Base-by-base conservation (phyloP, 202 grass and related monocot genomes). In the Setaria viridis region DNA sequence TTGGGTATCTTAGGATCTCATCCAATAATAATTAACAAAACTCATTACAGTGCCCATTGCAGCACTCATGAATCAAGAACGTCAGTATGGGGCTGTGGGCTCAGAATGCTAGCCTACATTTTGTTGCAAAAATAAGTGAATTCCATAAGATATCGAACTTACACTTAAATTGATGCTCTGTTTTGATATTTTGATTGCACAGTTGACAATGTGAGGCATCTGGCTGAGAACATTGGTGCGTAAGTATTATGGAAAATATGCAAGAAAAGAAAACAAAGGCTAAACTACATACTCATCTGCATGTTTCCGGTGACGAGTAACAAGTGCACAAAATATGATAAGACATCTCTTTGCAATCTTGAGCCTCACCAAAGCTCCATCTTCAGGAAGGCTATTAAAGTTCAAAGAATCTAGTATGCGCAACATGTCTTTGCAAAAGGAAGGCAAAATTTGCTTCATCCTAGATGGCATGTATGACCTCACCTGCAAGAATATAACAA, bases 271-370 rank as follows among this genome's bases (percentile, higher is more conserved):
- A 85, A 51, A 47, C n/a, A 77, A 72, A 84, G 63, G 86, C n/a
- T 56, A 68, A 71, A 48, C 25, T 78, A 84, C 78, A 67, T 89
- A 98, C 95, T 91, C 86, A 76, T 98, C 92, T 63, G 93, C 83
- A 80, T 95, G 89, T 77, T 93, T 98, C 81, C 95, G 74, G 59
- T 98, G 95, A 50, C 92, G 92, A 63, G 87, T 95, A 57, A 98
- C 88, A 72, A 98, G 90, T 66, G 87, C 79, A 70, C 89, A 95
- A 91, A 94, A 88, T 81, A 98, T 91, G 50, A 93, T 83, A 62
- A 98, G 88, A 84, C 92, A 85, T 90, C 95, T 98, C 82, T 98
- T 98, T 90, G 91, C 95, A 87, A 89, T 95, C 73, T 93, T 98
- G 62, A 93, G 77, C 72, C 79, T 91, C 58, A 72, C 39, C 46